Conservation (phyloP, 257 asterid species). For the Rubia yunnanensis region DNA sequence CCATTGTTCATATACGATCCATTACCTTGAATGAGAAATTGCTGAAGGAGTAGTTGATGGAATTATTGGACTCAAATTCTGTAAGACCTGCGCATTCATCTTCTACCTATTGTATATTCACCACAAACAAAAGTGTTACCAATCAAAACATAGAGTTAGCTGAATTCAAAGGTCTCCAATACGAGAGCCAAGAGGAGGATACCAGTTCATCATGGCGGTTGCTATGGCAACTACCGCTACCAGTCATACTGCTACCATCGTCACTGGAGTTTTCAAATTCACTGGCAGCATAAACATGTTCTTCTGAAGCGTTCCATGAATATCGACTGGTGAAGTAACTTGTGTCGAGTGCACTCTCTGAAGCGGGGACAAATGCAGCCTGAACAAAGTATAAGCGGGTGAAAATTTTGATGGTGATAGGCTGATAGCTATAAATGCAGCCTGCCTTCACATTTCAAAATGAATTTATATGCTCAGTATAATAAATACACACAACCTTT, state of each 20-base stretch:
- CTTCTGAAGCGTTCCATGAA: constrained; percentile 94
- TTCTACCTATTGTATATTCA: constrained; percentile 30
- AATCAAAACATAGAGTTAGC: not conserved
- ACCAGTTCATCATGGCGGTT: constrained; percentile 94
- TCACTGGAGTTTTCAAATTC: constrained; percentile 87
- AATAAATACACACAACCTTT: constrained; percentile 40
- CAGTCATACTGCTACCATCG: constrained; percentile 59
- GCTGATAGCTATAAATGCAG: not conserved
- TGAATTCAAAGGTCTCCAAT: not conserved
- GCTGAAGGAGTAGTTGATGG: constrained; percentile 83
- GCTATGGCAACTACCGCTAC: constrained; percentile 82
- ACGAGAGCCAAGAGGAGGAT: constrained; percentile 2
- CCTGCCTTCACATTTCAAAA: not conserved
- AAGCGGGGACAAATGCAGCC: constrained; percentile 96
- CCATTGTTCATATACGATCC: not conserved
- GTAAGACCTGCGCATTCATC: constrained; percentile 63
- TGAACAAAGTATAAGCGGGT: constrained; percentile 19
- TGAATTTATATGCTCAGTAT: not conserved
- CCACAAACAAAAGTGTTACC: not conserved
- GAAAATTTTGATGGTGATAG: not conserved
- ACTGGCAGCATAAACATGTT: constrained; percentile 70
- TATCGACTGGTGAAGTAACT: constrained; percentile 93
- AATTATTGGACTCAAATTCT: constrained; percentile 63
- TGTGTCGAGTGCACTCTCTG: constrained; percentile 88
- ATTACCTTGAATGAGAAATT: constrained; percentile 92